A percentile compares a stretch with the other conserved stretches of the same genome.
Evolutionary conservation across 768 basidiomycete species (phyloP).

Genomic region (Suillus bovinus): DNA sequence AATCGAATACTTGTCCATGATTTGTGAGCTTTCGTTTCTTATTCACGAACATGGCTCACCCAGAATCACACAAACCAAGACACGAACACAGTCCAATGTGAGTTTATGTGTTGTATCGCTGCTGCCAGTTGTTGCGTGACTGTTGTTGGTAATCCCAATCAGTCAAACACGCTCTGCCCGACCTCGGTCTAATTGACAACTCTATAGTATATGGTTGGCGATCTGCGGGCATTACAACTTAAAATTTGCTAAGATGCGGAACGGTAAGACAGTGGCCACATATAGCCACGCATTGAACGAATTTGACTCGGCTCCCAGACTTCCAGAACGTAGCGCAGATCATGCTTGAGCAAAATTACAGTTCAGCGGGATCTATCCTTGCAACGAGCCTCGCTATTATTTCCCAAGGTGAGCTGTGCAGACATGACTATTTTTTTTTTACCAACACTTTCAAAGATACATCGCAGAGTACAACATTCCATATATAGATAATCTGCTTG

Average conservation of each 20-base stretch:
- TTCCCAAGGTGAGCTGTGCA: slow-evolving; percentile 59
- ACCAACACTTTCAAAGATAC: slow-evolving; percentile 50
- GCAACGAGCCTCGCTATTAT: slow-evolving; percentile 74
- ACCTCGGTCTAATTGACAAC: slow-evolving; percentile 1
- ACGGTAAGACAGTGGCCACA: slow-evolving; percentile 38
- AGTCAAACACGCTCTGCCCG: slow-evolving; percentile 59
- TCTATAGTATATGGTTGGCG: slow-evolving; percentile 80
- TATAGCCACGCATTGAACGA: not conserved
- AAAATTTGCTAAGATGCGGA: slow-evolving; percentile 71
- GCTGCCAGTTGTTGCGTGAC: slow-evolving; percentile 55
- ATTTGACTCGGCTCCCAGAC: slow-evolving; percentile 40
- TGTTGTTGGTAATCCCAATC: slow-evolving; percentile 90
- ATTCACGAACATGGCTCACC: not conserved
- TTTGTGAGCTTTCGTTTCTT: not conserved
- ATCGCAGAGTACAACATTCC: slow-evolving; percentile 73
- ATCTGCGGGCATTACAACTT: slow-evolving; percentile 74
- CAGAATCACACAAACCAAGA: slow-evolving; percentile 52
- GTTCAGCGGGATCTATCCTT: slow-evolving; percentile 78
- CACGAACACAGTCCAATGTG: slow-evolving; percentile 80
- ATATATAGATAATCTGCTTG: slow-evolving; percentile 63
- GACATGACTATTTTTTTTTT: too few species aligned
- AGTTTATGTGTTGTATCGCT: slow-evolving; percentile 72
- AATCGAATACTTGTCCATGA: slow-evolving; percentile 75
- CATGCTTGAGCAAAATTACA: slow-evolving; percentile 83
- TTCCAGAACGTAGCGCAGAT: slow-evolving; percentile 67